Conservation (phyloP, 768 basidiomycete genomes). For the Auriscalpium orientale region DNA sequence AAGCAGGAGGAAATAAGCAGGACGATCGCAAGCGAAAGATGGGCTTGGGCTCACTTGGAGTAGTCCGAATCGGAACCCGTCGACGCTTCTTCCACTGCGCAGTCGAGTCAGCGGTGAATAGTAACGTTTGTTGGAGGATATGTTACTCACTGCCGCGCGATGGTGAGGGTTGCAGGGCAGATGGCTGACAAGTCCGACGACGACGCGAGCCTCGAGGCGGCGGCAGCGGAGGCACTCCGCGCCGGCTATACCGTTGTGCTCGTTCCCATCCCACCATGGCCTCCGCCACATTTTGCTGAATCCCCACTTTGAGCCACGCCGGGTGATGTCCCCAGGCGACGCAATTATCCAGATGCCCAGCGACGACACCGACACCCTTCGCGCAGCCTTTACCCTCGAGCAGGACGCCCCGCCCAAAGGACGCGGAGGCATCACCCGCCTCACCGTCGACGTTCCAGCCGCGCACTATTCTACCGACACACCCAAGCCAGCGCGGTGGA, state of each 20-base stretch:
- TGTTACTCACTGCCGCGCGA: too few relatives aligned
- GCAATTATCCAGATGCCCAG: constrained; percentile 23
- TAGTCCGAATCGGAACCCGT: constrained; percentile 95
- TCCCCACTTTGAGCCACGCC: neutral
- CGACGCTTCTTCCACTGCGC: constrained; percentile 75
- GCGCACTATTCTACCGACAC: constrained; percentile 24
- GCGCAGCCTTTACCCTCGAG: constrained; percentile 4
- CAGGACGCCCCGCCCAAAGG: neutral
- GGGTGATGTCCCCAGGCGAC: constrained; percentile 17
- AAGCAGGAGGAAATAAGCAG: neutral
- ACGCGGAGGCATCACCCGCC: constrained; percentile 29
- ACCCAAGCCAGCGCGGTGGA: constrained; percentile 56
- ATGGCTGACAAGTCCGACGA: neutral
- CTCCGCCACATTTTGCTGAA: neutral
- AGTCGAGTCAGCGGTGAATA: constrained; percentile 16
- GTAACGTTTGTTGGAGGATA: neutral
- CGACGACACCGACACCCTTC: constrained; percentile 18
- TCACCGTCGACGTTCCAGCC: constrained; percentile 52
- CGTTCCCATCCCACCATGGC: neutral
- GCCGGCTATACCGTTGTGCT: neutral
- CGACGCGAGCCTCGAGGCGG: neutral
- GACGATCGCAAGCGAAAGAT: neutral
- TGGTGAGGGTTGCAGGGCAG: neutral
- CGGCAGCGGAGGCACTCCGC: neutral
- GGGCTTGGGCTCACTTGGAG: constrained; percentile 61